Evolutionary conservation across 805 yeast species (phyloP), one percentile per base, ranked within the genome.

Genomic region (Kazachstania martiniae): DNA sequence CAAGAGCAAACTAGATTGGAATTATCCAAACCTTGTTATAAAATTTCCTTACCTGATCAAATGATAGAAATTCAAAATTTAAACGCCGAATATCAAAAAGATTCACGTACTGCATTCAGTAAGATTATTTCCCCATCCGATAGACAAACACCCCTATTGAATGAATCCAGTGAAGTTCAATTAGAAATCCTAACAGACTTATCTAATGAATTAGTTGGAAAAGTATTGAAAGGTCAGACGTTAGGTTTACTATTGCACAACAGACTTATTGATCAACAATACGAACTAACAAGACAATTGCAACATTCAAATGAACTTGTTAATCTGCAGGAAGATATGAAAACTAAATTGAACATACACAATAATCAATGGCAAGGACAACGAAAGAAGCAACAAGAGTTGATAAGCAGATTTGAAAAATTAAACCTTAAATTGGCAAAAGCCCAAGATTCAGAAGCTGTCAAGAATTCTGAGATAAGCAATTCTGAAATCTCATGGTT

Each of bases 401-500:
- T 49, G 8, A 41, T 62, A 25, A 42, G 51, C 8, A 62, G 70
- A 27, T 46, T 55, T 28, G 43, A 37, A 4, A 33, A 36, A 7
- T 36, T 69, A 10, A 42, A 47, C 7, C 43, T 49, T 4, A 51
- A 39, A 8, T 31, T 66, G 4, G 33, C 38, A 9, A 40, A 48
- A 18, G 40, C 49, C 22, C 44, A 40, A 21, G 31, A 28, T 19
- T 37, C 39, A 7, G 27, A 36, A 3, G 35, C 38, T 22, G 32
- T 43, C 6, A 37, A 32, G 26, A 51, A 58, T 5, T 32, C 50
- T 12, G 58, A 64, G 1, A 42, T 70, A 21, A 58, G 63, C 31
- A 49, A 49, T 3, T 47, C 59, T 8, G 77, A 72, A 43, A 50
- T 53, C 32, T 49, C 41, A 17, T 72, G 75, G 74, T 58, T 65